A percentile compares a stretch with the other conserved stretches of the same genome.
phyloP scores from a whole-genome alignment of 371 early-diverging fungal species.

The Mortierella sp. region DNA sequence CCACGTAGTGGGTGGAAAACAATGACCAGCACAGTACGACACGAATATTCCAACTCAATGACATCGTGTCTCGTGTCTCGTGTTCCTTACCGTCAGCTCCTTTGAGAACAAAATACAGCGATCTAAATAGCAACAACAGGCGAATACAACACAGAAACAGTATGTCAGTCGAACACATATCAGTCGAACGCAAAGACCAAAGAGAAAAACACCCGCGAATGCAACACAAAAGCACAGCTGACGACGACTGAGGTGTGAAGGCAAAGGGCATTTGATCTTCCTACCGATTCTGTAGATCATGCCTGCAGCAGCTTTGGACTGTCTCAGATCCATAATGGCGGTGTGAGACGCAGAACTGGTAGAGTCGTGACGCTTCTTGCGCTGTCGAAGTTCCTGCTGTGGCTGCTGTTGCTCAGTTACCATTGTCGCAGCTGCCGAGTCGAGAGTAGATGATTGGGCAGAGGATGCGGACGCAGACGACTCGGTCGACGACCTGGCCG shows the following conservation, averaged over 20 bases:
- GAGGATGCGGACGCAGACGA: conserved; percentile 25
- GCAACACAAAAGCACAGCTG: conserved; percentile 8
- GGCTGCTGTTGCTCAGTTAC: conserved; percentile 9
- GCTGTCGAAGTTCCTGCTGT: conserved; percentile 15
- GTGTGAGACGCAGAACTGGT: conserved; percentile 13
- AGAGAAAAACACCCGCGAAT: neutral
- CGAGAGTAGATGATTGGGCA: conserved; percentile 3
- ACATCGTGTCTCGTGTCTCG: neutral
- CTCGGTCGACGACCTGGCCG: neutral
- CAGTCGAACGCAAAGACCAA: neutral
- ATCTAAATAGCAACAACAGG: conserved; percentile 46
- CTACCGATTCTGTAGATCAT: conserved; percentile 55
- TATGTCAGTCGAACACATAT: neutral
- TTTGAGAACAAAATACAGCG: conserved; percentile 70
- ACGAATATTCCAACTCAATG: neutral
- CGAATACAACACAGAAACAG: neutral
- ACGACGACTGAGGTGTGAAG: neutral
- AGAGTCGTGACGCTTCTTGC: conserved; percentile 25
- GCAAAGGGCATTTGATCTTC: neutral
- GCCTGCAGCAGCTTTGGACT: conserved; percentile 42
- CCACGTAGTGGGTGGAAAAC: neutral
- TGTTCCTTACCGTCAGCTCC: conserved; percentile 57
- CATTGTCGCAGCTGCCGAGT: conserved; percentile 18
- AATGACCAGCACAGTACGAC: neutral
- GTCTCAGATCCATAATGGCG: conserved; percentile 40